Evolutionary conservation across 2,329 filamentous ascomycete genomes (phyloP).

Genomic region (Plenodomus tracheiphilus): DNA sequence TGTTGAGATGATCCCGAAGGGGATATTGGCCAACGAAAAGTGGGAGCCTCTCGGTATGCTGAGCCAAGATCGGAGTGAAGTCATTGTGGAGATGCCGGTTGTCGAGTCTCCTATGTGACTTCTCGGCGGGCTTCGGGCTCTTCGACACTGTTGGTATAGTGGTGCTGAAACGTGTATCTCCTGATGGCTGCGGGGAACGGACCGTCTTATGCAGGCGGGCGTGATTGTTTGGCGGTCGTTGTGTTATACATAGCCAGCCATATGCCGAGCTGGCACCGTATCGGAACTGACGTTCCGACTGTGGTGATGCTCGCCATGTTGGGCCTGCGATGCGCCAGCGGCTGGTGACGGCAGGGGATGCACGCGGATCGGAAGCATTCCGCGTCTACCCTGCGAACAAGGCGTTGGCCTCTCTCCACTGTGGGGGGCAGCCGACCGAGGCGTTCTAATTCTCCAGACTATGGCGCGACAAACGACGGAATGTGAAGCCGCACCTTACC

Average conservation of each 20-base stretch:
- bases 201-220: background rate
- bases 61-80: conserved; percentile 58
- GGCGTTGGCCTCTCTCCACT: conserved; percentile 5
- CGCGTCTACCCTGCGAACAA: conserved; percentile 21
- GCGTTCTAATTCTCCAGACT: conserved; percentile 2
- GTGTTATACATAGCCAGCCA: background rate
- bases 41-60: conserved; percentile 62
- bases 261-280: background rate
- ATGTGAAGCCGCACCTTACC: conserved; percentile 37
- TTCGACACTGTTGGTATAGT: background rate
- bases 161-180: background rate
- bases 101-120: too few relatives aligned
- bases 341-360: conserved; percentile 31
- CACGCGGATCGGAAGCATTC: conserved; percentile 30
- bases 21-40: conserved; percentile 79
- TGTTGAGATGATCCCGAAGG: conserved; percentile 80
- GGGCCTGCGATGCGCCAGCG: conserved; percentile 14
- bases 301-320: conserved; percentile 5
- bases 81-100: too few relatives aligned
- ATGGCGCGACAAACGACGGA: conserved; percentile 18
- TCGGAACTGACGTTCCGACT: conserved; percentile 18
- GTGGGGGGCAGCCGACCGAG: conserved; percentile 26
- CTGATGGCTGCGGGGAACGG: too few relatives aligned
- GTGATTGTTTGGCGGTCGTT: background rate
- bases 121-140: too few relatives aligned